Conservation (phyloP, 495 filamentous ascomycete species). For the Penicillium paxilli region DNA sequence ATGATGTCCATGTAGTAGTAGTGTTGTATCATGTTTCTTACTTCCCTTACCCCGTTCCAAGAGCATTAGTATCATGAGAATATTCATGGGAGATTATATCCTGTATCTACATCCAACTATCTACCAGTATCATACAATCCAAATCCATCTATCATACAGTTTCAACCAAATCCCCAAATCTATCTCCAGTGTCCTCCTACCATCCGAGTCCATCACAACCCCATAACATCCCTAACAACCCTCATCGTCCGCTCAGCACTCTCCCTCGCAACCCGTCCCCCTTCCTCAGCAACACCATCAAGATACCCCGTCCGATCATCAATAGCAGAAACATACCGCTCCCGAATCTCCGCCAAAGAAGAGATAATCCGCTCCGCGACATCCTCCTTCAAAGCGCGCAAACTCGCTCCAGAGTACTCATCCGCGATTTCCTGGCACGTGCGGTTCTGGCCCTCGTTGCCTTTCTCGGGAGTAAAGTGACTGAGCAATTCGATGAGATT, state of each 20-base stretch:
- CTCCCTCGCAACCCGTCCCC: conserved; percentile 57
- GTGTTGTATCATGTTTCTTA: no score
- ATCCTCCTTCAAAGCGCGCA: conserved; percentile 65
- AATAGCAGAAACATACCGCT: conserved; percentile 57
- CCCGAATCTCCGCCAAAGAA: conserved; percentile 59
- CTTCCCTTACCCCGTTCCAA: no score
- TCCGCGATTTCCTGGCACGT: conserved; percentile 57
- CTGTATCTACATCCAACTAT: no score
- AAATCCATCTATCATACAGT: no score
- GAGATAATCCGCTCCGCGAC: conserved; percentile 55
- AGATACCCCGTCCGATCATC: conserved; percentile 51
- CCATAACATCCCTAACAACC: conserved; percentile 60
- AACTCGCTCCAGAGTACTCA: conserved; percentile 47
- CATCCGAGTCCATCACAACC: conserved; percentile 42
- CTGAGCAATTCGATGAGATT: conserved; percentile 80
- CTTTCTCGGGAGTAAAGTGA: no score
- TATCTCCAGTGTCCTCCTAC: no score
- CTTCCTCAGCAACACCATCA: conserved; percentile 58
- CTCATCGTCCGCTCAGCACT: conserved; percentile 71
- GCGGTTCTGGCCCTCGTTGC: conserved; percentile 49
- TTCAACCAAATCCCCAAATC: no score
- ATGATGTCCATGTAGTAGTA: no score
- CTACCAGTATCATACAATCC: no score
- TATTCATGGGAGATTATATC: no score
- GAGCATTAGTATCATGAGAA: no score